Evolutionary conservation across 495 filamentous ascomycete species (phyloP).

Genomic region (Hypoxylon subgilvum): DNA sequence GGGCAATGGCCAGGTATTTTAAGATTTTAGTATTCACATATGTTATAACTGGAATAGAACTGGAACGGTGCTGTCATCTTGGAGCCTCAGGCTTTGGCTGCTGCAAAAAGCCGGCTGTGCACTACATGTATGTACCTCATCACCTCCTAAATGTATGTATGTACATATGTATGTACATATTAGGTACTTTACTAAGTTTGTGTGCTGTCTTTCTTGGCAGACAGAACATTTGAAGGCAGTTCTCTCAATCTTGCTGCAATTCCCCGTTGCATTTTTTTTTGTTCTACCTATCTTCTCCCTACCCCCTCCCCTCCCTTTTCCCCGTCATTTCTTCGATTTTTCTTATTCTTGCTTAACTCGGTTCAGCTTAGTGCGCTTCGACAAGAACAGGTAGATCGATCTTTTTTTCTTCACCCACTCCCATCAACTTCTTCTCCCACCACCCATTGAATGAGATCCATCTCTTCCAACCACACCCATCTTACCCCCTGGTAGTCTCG

Average conservation of each 20-base stretch:
- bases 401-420: slow-evolving; percentile 23
- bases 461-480: slow-evolving; percentile 39
- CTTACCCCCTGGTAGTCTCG: slow-evolving; percentile 15
- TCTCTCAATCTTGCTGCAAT: no score
- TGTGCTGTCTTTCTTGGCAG: slow-evolving; percentile 33
- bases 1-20: no score
- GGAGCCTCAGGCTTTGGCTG: no score
- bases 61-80: no score
- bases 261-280: slow-evolving; percentile 13
- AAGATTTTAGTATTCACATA: no score
- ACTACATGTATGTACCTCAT: not conserved
- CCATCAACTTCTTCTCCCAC: no score
- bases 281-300: slow-evolving; percentile 10
- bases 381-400: slow-evolving; percentile 33
- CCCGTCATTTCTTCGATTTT: not conserved
- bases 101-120: not conserved
- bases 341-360: slow-evolving; percentile 29
- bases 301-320: not conserved
- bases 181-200: not conserved
- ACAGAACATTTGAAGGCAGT: no score
- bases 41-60: no score
- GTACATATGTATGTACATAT: not conserved
- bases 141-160: not conserved
- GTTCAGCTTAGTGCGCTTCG: slow-evolving; percentile 35
- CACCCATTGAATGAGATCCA: slow-evolving; percentile 10